Evolutionary conservation across 2,329 filamentous ascomycete species (phyloP), one percentile per base, ranked within the genome.

Genomic region (Hymenoscyphus linearis): DNA sequence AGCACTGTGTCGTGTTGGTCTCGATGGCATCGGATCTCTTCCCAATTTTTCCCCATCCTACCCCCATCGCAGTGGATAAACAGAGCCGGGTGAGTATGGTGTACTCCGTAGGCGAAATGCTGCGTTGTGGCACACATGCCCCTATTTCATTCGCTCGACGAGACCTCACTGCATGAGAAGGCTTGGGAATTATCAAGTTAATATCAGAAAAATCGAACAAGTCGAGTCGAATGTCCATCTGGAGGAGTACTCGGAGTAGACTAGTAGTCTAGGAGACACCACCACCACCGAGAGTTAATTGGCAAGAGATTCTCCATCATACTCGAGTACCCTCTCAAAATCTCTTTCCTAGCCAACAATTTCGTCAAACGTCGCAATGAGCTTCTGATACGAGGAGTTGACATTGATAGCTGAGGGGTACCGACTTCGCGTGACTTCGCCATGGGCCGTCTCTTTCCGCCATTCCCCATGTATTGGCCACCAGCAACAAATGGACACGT

Each of bases 391-490:
- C 36, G 35, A 57, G 13, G 56, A 58, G 35, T 36, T 52, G 25
- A 27, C 40, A 52, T 36, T 35, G 25, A 27, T 18, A 52, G 31
- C 56, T 58, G 40, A 47, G 40, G 22, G 44, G 26, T 25, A 34
- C 18, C 37, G 37, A 47, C 37, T 44, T 47, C 56, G 56, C 56
- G 56, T 58, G 56, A 58, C 56, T 58, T 52, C 52, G 36, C n/a
- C 40, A 44, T 58, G 44, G 56, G 56, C 56, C 56, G 56, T 58
- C n/a, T 40, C 27, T 58, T 62, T 59, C 67, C 65, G 66, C 37
- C 52, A 62, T 55, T 18, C 35, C 25, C 18, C 57, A 62, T 59
- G 65, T 66, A 69, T 66, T 69, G 66, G 67, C 63, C 14, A 35
- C 36, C 61, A 58, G 16, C 53, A 57, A 52, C 56, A 55, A 44